Conservation (phyloP, 352 stramenopile species). For the Globisporangium barbulae region DNA sequence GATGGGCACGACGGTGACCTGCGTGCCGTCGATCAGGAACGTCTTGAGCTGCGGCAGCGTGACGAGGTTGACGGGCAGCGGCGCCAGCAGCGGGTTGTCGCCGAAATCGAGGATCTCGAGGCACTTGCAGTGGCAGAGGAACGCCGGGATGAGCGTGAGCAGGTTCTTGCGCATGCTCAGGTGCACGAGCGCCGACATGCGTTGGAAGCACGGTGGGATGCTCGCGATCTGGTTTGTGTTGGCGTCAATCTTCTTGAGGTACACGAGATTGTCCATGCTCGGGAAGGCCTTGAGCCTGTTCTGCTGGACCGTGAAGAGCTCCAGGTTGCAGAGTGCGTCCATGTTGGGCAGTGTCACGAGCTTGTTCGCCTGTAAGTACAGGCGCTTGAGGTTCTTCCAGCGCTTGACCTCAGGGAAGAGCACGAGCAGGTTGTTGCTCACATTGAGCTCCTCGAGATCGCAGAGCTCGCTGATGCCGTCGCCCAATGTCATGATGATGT, state of each 20-base stretch:
- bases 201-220: conserved; percentile 44
- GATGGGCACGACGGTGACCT: conserved; percentile 51
- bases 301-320: conserved; percentile 57
- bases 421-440: conserved; percentile 57
- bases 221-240: conserved; percentile 62
- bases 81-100: conserved; percentile 47
- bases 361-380: conserved; percentile 63
- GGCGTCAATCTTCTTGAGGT: conserved; percentile 75
- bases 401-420: conserved; percentile 31
- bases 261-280: conserved; percentile 54
- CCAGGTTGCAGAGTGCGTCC: conserved; percentile 49
- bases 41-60: conserved; percentile 56
- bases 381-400: conserved; percentile 54
- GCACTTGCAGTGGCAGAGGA: conserved; percentile 37
- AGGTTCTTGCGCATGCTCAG: conserved; percentile 67
- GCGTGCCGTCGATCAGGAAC: conserved; percentile 55
- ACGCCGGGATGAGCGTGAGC: conserved; percentile 40
- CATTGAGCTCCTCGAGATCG: conserved; percentile 68
- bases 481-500: conserved; percentile 49
- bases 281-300: conserved; percentile 61
- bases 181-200: conserved; percentile 58
- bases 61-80: conserved; percentile 40
- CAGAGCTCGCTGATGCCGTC: conserved; percentile 42
- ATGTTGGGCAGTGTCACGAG: conserved; percentile 39
- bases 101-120: conserved; percentile 76